Percentiles rank a stretch among this genome's conserved stretches.
Evolutionary conservation across 1,284 basidiomycete species (phyloP).

Genomic region (Mycosarcoma mackinlayi): DNA sequence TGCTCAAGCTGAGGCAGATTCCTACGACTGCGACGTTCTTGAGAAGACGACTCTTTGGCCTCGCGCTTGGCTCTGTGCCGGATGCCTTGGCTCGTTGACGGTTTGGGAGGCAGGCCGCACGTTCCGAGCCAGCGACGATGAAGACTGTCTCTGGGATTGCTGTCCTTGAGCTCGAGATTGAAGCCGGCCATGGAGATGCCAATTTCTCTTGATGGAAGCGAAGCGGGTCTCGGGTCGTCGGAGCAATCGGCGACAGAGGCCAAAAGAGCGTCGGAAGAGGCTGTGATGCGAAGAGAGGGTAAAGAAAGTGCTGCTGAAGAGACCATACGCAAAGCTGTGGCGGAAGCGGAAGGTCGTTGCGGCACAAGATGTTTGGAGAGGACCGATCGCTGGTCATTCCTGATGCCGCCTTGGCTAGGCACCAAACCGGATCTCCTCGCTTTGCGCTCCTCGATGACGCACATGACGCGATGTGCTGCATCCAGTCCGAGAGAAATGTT

Average conservation of each 20-base stretch:
- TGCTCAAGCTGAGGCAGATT: background rate
- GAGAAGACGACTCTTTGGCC: background rate
- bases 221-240: background rate
- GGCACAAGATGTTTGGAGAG: conserved; percentile 42
- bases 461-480: conserved; percentile 37
- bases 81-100: background rate
- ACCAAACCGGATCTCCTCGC: conserved; percentile 23
- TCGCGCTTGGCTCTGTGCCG: background rate
- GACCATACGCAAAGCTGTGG: conserved; percentile 24
- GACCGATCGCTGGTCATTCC: conserved; percentile 16
- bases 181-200: conserved; percentile 33
- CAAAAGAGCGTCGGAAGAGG: conserved; percentile 31
- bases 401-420: conserved; percentile 13
- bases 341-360: conserved; percentile 25
- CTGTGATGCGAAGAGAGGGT: conserved; percentile 34
- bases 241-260: conserved; percentile 10
- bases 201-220: conserved; percentile 27
- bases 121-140: conserved; percentile 65
- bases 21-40: background rate
- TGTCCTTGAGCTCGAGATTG: conserved; percentile 50
- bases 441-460: conserved; percentile 44
- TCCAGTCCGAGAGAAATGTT: conserved; percentile 46
- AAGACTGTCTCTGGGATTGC: conserved; percentile 44
- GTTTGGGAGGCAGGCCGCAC: conserved; percentile 42
- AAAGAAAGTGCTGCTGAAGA: conserved; percentile 26